Conservation (phyloP, 768 basidiomycete genomes). For the Leccinum broughii region DNA sequence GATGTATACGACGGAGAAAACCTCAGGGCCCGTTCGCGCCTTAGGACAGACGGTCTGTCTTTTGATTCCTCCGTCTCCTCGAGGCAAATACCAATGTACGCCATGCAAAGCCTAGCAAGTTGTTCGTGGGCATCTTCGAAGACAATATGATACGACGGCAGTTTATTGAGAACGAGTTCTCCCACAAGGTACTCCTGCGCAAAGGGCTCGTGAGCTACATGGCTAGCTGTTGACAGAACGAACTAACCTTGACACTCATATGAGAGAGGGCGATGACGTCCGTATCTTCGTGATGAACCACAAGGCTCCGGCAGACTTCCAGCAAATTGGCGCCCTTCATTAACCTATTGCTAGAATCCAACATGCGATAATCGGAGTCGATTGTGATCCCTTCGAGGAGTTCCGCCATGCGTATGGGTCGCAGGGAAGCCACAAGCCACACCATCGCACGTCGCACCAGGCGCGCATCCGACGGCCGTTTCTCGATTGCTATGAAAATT, state of each 20-base stretch:
- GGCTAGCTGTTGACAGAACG: too few relatives aligned
- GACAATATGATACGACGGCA: constrained; percentile 8
- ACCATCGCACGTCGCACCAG: constrained; percentile 11
- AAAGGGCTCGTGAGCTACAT: not conserved
- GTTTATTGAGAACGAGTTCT: not conserved
- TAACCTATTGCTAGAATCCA: constrained; percentile 1
- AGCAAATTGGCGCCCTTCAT: not conserved
- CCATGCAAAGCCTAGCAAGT: constrained; percentile 12
- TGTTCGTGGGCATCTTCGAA: constrained; percentile 9
- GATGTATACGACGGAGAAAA: not conserved
- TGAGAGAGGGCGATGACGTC: constrained; percentile 14
- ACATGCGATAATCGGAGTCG: not conserved
- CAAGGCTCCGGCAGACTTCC: constrained; percentile 7
- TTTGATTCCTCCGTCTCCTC: constrained; percentile 2
- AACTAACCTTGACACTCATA: constrained; percentile 21
- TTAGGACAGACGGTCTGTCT: not conserved
- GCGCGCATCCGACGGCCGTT: not conserved
- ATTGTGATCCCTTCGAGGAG: constrained; percentile 13
- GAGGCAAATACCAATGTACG: constrained; percentile 11
- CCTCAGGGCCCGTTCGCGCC: not conserved
- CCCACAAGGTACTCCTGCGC: constrained; percentile 16
- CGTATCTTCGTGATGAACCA: constrained; percentile 10
- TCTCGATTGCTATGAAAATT: constrained; percentile 16
- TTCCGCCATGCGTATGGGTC: constrained; percentile 10
- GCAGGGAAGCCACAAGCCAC: constrained; percentile 15